Percentiles rank a stretch among this genome's conserved stretches.
phyloP scores from a whole-genome alignment of 306 rosid genomes.

The Chamaecrista fasciculata region DNA sequence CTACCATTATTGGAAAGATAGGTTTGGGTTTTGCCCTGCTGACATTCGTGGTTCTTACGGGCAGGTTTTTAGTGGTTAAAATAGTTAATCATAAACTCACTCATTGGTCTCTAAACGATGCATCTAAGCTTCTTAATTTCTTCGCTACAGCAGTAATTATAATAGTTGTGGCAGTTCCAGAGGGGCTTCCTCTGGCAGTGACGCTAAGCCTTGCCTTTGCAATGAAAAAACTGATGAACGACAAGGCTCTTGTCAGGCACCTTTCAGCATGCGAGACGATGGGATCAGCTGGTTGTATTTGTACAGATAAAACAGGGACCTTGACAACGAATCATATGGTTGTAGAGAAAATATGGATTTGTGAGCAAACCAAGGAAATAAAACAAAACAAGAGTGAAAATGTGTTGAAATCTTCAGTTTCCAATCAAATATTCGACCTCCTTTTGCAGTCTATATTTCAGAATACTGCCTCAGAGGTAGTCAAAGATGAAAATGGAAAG shows the following conservation, averaged over 20 bases:
- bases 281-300: slow-evolving; percentile 84
- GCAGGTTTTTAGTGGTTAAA: slow-evolving; percentile 59
- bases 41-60: slow-evolving; percentile 69
- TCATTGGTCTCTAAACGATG: slow-evolving; percentile 63
- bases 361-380: slow-evolving; percentile 45
- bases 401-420: slow-evolving; percentile 36
- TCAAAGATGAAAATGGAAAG: slow-evolving; percentile 54
- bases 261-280: slow-evolving; percentile 92
- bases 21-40: slow-evolving; percentile 73
- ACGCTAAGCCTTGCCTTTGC: slow-evolving; percentile 93
- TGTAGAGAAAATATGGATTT: slow-evolving; percentile 70
- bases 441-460: slow-evolving; percentile 77
- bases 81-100: slow-evolving; percentile 33
- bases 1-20: slow-evolving; percentile 84
- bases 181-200: slow-evolving; percentile 88
- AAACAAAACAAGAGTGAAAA: slow-evolving; percentile 14
- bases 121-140: slow-evolving; percentile 54
- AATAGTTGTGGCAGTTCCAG: slow-evolving; percentile 91
- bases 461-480: slow-evolving; percentile 72
- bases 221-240: slow-evolving; percentile 82
- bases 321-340: slow-evolving; percentile 92
- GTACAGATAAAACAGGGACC: slow-evolving; percentile 92
- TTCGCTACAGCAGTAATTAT: slow-evolving; percentile 86
- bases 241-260: slow-evolving; percentile 87
- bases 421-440: slow-evolving; percentile 41